These are phyloP conservation scores for Novymonas esmeraldas DNA, from an alignment of 208 protist species.

Conservation along the genomic window DNA sequence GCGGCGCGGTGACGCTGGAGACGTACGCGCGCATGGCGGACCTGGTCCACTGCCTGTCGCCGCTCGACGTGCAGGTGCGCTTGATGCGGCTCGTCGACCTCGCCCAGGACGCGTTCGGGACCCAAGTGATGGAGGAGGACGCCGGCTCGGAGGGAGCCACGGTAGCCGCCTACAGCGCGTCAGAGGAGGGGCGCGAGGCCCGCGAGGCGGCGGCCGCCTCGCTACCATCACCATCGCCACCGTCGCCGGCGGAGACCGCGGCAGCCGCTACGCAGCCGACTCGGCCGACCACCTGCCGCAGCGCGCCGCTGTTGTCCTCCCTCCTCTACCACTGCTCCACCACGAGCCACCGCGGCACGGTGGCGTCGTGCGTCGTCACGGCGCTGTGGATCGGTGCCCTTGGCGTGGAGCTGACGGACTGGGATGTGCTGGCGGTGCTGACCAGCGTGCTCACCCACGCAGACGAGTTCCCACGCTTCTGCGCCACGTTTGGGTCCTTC, in stretches of 20 bases:
- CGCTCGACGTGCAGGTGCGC: slow-evolving; percentile 51
- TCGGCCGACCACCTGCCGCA: slow-evolving; percentile 1
- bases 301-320: slow-evolving; percentile 67
- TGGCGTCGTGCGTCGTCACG: slow-evolving; percentile 55
- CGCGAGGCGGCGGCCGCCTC: slow-evolving; percentile 6
- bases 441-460: slow-evolving; percentile 41
- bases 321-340: slow-evolving; percentile 80
- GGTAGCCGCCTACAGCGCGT: slow-evolving; percentile 36
- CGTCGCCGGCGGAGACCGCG: too few relatives aligned
- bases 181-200: slow-evolving; percentile 18
- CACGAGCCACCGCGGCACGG: slow-evolving; percentile 28
- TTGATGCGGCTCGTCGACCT: slow-evolving; percentile 50
- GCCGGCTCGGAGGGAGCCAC: slow-evolving; percentile 48
- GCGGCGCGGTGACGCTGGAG: slow-evolving; percentile 56
- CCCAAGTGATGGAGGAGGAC: slow-evolving; percentile 29
- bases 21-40: slow-evolving; percentile 81
- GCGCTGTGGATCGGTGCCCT: slow-evolving; percentile 80
- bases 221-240: too few relatives aligned
- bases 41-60: slow-evolving; percentile 62
- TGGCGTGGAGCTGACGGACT: slow-evolving; percentile 66
- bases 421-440: slow-evolving; percentile 72
- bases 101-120: slow-evolving; percentile 61
- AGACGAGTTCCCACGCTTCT: slow-evolving; percentile 69
- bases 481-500: slow-evolving; percentile 51
- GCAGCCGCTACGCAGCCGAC: not conserved